Percentiles rank a stretch among this genome's conserved stretches.
Evolutionary conservation across 768 basidiomycete species (phyloP).

Genomic region (Kwoniella shandongensis): DNA sequence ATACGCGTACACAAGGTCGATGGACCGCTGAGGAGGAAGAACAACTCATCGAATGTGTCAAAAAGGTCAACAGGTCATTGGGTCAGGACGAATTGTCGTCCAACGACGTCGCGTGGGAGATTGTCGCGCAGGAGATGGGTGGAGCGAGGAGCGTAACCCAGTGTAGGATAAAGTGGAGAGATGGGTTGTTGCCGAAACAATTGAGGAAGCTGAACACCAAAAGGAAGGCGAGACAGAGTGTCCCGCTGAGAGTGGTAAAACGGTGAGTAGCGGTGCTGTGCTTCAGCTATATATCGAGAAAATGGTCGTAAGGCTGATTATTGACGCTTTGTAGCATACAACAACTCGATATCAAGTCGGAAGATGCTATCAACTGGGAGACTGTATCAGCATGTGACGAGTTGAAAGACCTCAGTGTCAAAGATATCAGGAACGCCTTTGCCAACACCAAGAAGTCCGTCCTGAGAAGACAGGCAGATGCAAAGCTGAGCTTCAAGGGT

Average conservation of each 20-base stretch:
- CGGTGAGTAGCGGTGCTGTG: not conserved
- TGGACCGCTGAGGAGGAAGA: conserved; percentile 32
- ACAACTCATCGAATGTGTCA: conserved; percentile 20
- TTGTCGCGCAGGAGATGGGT: conserved; percentile 32
- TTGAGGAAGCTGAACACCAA: not conserved
- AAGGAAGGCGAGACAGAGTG: not conserved
- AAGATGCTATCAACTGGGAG: too few relatives aligned
- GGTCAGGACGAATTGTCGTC: conserved; percentile 15
- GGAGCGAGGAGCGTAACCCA: conserved; percentile 27
- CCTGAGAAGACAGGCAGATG: too few relatives aligned
- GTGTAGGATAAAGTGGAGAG: conserved; percentile 39
- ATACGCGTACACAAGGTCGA: conserved; percentile 14
- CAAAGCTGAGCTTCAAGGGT: too few relatives aligned
- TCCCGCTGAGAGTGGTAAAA: not conserved
- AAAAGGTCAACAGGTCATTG: conserved; percentile 27
- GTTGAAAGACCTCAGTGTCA: too few relatives aligned
- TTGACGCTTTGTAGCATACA: not conserved
- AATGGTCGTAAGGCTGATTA: conserved; percentile 6
- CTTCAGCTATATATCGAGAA: too few relatives aligned
- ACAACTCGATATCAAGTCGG: too few relatives aligned
- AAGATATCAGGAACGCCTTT: too few relatives aligned
- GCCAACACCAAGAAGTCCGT: too few relatives aligned
- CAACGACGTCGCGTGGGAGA: conserved; percentile 38
- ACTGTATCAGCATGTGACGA: too few relatives aligned
- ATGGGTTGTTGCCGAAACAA: conserved; percentile 21